phyloP scores from a whole-genome alignment of 2,329 filamentous ascomycete species.

The Ophiocordyceps australis region DNA sequence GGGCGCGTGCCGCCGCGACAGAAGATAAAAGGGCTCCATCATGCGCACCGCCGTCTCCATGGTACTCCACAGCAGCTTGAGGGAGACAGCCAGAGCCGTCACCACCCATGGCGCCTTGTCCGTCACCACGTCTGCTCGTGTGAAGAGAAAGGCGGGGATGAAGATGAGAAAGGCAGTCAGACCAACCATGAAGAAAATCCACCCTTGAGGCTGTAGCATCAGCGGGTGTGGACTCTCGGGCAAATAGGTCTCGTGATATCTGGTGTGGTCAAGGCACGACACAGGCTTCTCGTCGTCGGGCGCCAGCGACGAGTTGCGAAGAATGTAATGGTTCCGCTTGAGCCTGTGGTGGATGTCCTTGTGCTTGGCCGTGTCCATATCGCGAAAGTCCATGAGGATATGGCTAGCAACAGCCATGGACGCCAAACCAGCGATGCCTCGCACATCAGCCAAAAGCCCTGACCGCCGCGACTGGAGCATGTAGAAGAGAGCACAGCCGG shows the following conservation, averaged over 20 bases:
- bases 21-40: slow-evolving; percentile 58
- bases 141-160: slow-evolving; percentile 46
- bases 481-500: slow-evolving; percentile 38
- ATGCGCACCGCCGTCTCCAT: slow-evolving; percentile 54
- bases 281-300: slow-evolving; percentile 35
- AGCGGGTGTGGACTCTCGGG: slow-evolving; percentile 48
- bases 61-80: slow-evolving; percentile 51
- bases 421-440: slow-evolving; percentile 55
- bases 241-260: slow-evolving; percentile 28
- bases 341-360: slow-evolving; percentile 49
- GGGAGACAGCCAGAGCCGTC: slow-evolving; percentile 43
- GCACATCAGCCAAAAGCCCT: slow-evolving; percentile 49
- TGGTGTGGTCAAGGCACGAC: slow-evolving; percentile 21
- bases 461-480: slow-evolving; percentile 44
- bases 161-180: slow-evolving; percentile 37
- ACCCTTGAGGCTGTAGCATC: slow-evolving; percentile 43
- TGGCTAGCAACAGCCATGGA: slow-evolving; percentile 60
- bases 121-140: slow-evolving; percentile 31
- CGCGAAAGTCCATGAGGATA: slow-evolving; percentile 56
- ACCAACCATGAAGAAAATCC: slow-evolving; percentile 39
- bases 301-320: slow-evolving; percentile 53
- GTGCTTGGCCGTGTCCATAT: slow-evolving; percentile 48
- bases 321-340: slow-evolving; percentile 46
- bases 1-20: slow-evolving; percentile 46
- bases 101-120: slow-evolving; percentile 47